A percentile compares a stretch with the other conserved stretches of the same genome.
These are phyloP conservation scores for Helminthosporium solani DNA, from an alignment of 2,329 filamentous ascomycete species.

Conservation along the genomic window DNA sequence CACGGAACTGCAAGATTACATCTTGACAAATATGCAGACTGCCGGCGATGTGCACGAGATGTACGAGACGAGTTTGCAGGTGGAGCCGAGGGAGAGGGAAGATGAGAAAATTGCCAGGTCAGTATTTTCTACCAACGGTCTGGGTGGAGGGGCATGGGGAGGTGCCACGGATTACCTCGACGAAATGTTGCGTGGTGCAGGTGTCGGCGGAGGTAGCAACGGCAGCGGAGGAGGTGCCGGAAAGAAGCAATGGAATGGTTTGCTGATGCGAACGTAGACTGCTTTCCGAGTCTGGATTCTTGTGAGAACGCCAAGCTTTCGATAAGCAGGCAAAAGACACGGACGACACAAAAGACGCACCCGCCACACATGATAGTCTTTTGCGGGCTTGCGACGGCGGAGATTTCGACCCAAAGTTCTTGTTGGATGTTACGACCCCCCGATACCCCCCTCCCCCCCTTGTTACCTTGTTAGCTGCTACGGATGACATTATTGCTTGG, in stretches of 20 bases:
- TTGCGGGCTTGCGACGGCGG: slow-evolving; percentile 17
- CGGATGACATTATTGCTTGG: background rate
- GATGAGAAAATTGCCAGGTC: slow-evolving; percentile 99
- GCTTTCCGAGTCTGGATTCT: slow-evolving; percentile 57
- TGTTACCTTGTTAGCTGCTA: no score
- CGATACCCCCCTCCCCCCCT: no score
- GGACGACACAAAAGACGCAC: no score
- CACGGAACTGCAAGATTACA: slow-evolving; percentile 92
- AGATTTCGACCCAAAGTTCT: background rate
- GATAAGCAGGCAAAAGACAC: no score
- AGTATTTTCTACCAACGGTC: slow-evolving; percentile 12
- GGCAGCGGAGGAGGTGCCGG: background rate
- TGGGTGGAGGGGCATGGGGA: slow-evolving; percentile 2
- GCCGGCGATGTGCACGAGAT: slow-evolving; percentile 97
- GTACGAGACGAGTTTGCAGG: slow-evolving; percentile 93
- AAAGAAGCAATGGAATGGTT: slow-evolving; percentile 8
- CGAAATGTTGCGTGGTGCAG: no score
- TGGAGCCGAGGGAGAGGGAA: slow-evolving; percentile 93
- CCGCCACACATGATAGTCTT: no score
- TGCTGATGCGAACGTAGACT: slow-evolving; percentile 43
- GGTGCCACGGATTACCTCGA: no score
- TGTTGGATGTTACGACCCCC: background rate
- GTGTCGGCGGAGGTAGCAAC: background rate
- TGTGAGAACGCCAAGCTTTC: no score
- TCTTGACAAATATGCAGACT: slow-evolving; percentile 91